Base-by-base conservation (phyloP, 2,329 filamentous ascomycete genomes). In the Exophiala sp. region DNA sequence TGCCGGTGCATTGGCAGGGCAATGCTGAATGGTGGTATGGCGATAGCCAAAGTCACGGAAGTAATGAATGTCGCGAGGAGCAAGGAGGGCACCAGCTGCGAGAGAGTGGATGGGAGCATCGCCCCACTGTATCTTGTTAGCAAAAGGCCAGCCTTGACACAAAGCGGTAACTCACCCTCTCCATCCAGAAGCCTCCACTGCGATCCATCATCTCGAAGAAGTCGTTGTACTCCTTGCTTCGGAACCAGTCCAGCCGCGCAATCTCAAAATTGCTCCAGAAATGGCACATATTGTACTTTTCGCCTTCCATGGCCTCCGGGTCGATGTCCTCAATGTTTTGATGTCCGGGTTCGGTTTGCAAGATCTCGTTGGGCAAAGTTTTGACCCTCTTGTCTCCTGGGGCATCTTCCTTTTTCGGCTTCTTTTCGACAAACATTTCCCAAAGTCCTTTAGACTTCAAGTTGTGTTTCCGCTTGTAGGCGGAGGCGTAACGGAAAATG, bases 201-300 rank as follows among this genome's bases (percentile, higher is more conserved):
- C 84, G 83, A 67, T 98, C 93, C 91, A 98, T 96, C 85, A 95
- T 94, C 64, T 96, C 77, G 69, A 98, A 98, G 69, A 98, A 98
- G 59, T 96, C 93, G 62, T 95, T 86, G 67, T 98, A 98, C 65
- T 89, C 86, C 71, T 95, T 91, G 74, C 90, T 96, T 61, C 93
- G 82, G 79, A 97, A 97, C 82, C 89, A 98, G 71, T 88, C 85
- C 54, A 98, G 79, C 52, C 83, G 82, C 11, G 93, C 93, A 71
- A 98, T 98, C 70, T 98, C 93, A 61, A 98, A 98, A 69, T 98
- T 98, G 68, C 89, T 95, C 93, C 93, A 98, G 75, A 96, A 98
- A 74, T 98, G 93, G 68, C 93, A 98, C 93, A 98, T 98, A 73
- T 98, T 98, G 77, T 98, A 98, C 62, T 83, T 87, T 68, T 98